Evolutionary conservation across 129 eudicot species (phyloP).

Genomic region (Gnaphalium uliginosum): DNA sequence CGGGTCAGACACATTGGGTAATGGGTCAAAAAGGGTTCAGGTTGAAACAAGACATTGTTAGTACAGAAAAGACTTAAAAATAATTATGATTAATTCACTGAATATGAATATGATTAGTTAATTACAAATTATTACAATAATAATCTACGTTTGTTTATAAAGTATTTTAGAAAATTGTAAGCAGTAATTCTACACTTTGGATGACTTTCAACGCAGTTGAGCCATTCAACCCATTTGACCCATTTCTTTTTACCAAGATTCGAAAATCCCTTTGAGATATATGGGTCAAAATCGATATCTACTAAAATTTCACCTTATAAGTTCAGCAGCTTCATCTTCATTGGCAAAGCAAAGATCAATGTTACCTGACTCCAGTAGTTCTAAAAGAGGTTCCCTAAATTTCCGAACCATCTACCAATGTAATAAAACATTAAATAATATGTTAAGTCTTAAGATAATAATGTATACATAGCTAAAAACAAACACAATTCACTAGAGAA

Average conservation of each 20-base stretch:
- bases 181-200: neutral
- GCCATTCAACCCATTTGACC: neutral
- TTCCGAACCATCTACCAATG: slow-evolving; percentile 82
- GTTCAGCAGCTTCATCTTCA: slow-evolving; percentile 96
- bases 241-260: neutral
- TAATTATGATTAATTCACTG: neutral
- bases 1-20: neutral
- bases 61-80: neutral
- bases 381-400: slow-evolving; percentile 61
- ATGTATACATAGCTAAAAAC: neutral
- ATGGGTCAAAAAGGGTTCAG: neutral
- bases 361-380: slow-evolving; percentile 83
- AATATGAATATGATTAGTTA: neutral
- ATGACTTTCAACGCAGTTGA: neutral
- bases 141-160: neutral
- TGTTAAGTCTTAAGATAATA: neutral
- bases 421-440: neutral
- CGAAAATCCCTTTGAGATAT: neutral
- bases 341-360: slow-evolving; percentile 97
- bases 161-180: neutral
- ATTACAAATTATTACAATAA: neutral
- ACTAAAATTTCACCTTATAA: slow-evolving; percentile 54
- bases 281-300: neutral
- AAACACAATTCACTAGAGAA: neutral
- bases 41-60: neutral